Evolutionary conservation across 225 moss, liverwort and hornwort genomes (phyloP), one percentile per base, ranked within the genome.

Genomic region (Marchantia paleacea): DNA sequence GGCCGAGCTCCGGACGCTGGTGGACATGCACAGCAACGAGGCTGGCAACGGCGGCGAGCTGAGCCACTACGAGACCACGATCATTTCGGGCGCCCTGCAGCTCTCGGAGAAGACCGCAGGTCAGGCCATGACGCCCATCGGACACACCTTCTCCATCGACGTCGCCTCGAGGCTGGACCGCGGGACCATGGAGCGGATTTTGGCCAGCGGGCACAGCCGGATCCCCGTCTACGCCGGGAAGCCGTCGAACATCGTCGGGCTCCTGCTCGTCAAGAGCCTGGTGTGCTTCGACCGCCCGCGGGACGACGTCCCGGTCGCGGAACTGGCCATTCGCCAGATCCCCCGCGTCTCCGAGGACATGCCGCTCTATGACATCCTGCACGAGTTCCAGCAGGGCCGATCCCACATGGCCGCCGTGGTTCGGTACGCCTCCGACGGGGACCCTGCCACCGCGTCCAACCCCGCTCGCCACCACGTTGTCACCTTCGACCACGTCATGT

Each of bases 11-110:
- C 91, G 90, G 82, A 92, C 96, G 58, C 89, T 96, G 18, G 96
- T 96, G 75, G 86, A 90, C 75, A 91, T 96, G 83, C 96, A 96
- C 78, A 86, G 94, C 69, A 89, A 90, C 77, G 94, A 91, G 89
- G 96, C 94, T 50, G 96, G 96, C 49, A 94, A 91, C 81, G 96
- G 96, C 66, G 96, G 96, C 54, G 92, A 94, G 30, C 85, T 96
- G 63, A 87, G 93, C 2, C 86, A 85, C 78, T 88, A 91, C 69
- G 96, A 96, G 82, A 94, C 96, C 15, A 90, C 85, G 28, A 94
- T 96, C 62, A 96, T 96, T 54, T 85, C 84, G 52, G 92, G 96
- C 29, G 94, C 96, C 62, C 85, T 96, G 71, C 84, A 93, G 66
- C 86, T 96, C 53, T 86, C 91, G 49, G 91, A 86, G 78, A 92